Evolutionary conservation across 345 rosid species (phyloP), one percentile per base, ranked within the genome.

Genomic region (Citrus sinensis): DNA sequence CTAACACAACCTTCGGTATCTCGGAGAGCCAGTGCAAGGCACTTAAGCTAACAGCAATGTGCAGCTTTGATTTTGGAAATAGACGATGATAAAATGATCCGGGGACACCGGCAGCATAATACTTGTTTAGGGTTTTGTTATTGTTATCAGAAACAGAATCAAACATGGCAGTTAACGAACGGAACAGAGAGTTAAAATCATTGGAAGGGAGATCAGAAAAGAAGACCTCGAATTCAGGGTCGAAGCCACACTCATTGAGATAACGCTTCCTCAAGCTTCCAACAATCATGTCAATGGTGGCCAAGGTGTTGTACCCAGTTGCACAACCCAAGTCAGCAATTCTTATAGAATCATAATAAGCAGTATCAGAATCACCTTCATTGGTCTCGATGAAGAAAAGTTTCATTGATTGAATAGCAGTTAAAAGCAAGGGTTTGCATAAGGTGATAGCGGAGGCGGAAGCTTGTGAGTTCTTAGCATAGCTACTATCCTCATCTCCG

Each of bases 11-110:
- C 25, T 78, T 87, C 14, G 92, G 91, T 82, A 89, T 80, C 92
- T 85, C 81, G 58, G 93, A 90, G 74, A 90, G 91, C 93, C 93
- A 90, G 75, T 90, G 93, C 73, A 90, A 79, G 75, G 93, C 91
- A 82, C 88, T 90, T 80, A 90, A 75, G 90, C 89, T 88, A 68
- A 88, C 85, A 24, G 87, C 88, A 58, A 90, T 85, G 81, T 90
- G 90, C 74, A 88, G 83, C 66, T 85, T 85, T 67, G 79, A 87
- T 68, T 70, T 85, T 0, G 93, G 87, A 39, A 90, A 90, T 54
- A 90, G 86, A 69, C 93, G 84, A 56, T 67, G 76, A 70, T 88
- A 90, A 74, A 90, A 90, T 3, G 93, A 88, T 24, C 93, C 93
- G 24, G 91, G 88, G 3, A 90, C 90, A 5, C 93, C 88, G 25